Evolutionary conservation across 257 asterid genomes (phyloP), one percentile per base, ranked within the genome.

Genomic region (Gardenia jasminoides): DNA sequence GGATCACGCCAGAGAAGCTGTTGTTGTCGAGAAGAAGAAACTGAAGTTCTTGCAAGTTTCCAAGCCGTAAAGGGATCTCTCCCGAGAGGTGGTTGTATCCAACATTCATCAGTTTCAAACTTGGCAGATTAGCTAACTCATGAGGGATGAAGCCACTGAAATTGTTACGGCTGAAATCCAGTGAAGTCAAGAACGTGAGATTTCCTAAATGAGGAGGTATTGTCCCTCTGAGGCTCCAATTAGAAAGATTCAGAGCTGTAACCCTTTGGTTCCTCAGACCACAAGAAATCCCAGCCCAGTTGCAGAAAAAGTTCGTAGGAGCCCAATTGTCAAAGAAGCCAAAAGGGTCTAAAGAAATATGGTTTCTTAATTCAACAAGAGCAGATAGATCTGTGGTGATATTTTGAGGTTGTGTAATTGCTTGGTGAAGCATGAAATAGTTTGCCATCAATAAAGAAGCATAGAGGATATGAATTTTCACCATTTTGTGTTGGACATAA

Each of bases 141-240:
- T 11, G 36, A 3, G 94, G 94, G 31, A 88, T 67, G n/a, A 10
- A 39, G 70, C 89, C 92, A 17, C 80, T 78, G 84, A 90, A 85
- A 59, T 68, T 44, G 80, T 83, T 83, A 30, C 11, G 31, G 73
- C 79, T 80, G 12, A 84, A 12, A 50, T 84, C 84, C 24, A 84
- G 28, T 41, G 80, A 67, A 0, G 59, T 67, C 36, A 83, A 78
- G 72, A 58, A 72, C 15, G 84, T 72, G 19, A 84, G 80, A 56
- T 84, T 84, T 46, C 87, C 84, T 10, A 84, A 17, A 62, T 69
- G 76, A 24, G 87, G 70, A 61, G 82, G 36, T 72, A 80, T 73
- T n/a, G 70, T 67, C 15, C 84, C 84, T n/a, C 17, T 46, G 19
- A 83, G 78, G 15, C 36, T 22, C 28, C 62, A 67, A 19, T 74